These are phyloP conservation scores for Populus alba DNA, from an alignment of 345 rosid genomes.

Conservation along the genomic window DNA sequence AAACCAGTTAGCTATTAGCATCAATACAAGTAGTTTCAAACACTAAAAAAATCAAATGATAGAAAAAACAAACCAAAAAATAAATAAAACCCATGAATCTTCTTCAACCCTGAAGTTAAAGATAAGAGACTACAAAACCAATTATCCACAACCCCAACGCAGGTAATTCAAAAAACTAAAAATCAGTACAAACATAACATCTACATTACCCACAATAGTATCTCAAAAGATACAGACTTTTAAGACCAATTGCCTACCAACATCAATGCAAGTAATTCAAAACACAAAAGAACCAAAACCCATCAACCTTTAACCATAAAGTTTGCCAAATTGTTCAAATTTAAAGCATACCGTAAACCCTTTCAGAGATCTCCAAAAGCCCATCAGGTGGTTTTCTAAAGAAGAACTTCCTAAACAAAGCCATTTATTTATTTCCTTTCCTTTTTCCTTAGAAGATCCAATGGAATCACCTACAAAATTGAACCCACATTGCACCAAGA, in stretches of 20 bases:
- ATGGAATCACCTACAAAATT: slow-evolving; percentile 6
- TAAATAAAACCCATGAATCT: background rate
- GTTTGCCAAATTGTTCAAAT: background rate
- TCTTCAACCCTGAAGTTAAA: background rate
- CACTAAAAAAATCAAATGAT: background rate
- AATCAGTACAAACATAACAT: background rate
- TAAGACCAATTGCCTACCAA: background rate
- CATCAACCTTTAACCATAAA: background rate
- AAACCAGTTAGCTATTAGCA: background rate
- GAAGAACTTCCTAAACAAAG: slow-evolving; percentile 70
- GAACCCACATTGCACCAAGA: slow-evolving; percentile 29
- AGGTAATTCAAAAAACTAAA: background rate
- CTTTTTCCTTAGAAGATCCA: background rate
- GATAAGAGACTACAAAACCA: background rate
- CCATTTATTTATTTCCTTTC: slow-evolving; percentile 36
- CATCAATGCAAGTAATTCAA: background rate
- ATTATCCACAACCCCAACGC: background rate
- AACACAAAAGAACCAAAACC: background rate
- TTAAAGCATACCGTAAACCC: slow-evolving; percentile 62
- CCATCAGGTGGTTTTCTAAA: slow-evolving; percentile 71
- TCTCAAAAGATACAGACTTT: background rate
- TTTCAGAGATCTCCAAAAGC: slow-evolving; percentile 76
- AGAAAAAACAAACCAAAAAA: background rate
- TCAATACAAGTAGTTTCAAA: background rate
- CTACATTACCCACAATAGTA: background rate